Conservation (phyloP, 345 rosid species). For the Eucalyptus curtisii region DNA sequence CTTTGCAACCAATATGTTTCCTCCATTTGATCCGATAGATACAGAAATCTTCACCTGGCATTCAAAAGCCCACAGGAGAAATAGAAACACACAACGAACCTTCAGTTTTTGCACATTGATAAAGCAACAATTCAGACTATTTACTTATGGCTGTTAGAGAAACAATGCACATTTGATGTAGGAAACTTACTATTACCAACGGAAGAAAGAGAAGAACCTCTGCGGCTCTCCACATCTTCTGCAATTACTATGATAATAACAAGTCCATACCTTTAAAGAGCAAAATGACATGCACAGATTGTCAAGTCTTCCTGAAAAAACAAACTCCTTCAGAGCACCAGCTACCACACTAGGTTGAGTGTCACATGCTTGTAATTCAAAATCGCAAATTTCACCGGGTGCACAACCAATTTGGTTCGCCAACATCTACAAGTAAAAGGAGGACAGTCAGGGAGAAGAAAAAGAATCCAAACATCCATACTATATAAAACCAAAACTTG, state of each 20-base stretch:
- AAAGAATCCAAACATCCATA: background rate
- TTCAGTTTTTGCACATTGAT: background rate
- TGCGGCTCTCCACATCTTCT: background rate
- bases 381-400: slow-evolving; percentile 71
- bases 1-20: background rate
- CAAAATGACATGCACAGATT: slow-evolving; percentile 98
- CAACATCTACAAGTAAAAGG: slow-evolving; percentile 31
- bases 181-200: background rate
- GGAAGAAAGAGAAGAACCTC: background rate
- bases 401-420: slow-evolving; percentile 51
- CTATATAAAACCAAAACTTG: background rate
- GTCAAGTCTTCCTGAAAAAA: slow-evolving; percentile 95
- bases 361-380: slow-evolving; percentile 97
- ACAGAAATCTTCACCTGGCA: background rate
- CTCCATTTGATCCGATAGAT: background rate
- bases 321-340: slow-evolving; percentile 81
- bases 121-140: background rate
- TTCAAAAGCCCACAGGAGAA: background rate
- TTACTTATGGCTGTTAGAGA: background rate
- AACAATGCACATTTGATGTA: background rate
- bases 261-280: slow-evolving; percentile 56
- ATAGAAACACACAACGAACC: background rate
- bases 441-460: background rate
- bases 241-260: background rate
- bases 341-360: slow-evolving; percentile 82